Conservation (phyloP, 805 yeast species). For the Candida namnaoensis region DNA sequence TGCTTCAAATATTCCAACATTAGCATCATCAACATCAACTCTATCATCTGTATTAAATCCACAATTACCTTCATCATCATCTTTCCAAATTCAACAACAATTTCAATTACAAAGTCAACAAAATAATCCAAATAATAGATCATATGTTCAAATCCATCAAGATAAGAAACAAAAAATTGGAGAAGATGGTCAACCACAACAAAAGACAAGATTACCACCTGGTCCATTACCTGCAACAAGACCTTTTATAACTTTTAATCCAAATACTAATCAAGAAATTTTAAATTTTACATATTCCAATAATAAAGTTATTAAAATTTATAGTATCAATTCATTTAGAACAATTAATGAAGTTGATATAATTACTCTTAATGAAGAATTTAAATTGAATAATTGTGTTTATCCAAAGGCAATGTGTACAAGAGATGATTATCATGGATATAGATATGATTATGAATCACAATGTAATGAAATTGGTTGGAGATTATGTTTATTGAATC, state of each 20-base stretch:
- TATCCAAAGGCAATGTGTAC: constrained; percentile 39
- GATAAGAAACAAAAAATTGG: no score
- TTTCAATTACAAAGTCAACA: no score
- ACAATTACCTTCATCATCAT: no score
- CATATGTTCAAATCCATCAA: no score
- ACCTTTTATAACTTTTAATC: constrained; percentile 15
- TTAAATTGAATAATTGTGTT: constrained; percentile 31
- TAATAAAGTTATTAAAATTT: constrained; percentile 18
- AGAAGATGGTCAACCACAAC: no score
- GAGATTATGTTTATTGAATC: constrained; percentile 33
- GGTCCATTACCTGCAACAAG: constrained; percentile 25
- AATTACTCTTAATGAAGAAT: constrained; percentile 17
- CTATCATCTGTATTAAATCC: no score
- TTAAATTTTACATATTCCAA: constrained; percentile 22
- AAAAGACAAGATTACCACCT: constrained; percentile 12
- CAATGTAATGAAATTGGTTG: constrained; percentile 42
- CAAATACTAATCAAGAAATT: constrained; percentile 19
- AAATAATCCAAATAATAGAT: no score
- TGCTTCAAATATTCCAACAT: no score
- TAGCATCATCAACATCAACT: no score
- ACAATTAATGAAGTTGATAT: no score
- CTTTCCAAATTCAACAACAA: no score
- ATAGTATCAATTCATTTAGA: constrained; percentile 7
- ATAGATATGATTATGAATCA: constrained; percentile 35
- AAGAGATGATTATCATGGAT: constrained; percentile 30